A percentile compares a stretch with the other conserved stretches of the same genome.
These are phyloP conservation scores for Mortierella claussenii DNA, from an alignment of 192 early-diverging fungal species.

Conservation along the genomic window DNA sequence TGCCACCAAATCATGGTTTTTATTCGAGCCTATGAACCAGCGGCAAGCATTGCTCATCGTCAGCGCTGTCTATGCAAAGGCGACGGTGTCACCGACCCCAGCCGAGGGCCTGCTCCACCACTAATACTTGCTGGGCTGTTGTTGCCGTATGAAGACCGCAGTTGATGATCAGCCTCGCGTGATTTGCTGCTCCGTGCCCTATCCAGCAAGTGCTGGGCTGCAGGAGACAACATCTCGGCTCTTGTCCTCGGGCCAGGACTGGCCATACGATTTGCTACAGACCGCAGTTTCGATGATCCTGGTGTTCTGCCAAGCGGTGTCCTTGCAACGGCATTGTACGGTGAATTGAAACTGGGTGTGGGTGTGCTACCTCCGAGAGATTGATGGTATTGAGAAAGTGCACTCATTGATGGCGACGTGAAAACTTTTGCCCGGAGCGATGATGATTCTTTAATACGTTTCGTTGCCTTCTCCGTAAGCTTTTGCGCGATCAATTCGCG, in stretches of 20 bases:
- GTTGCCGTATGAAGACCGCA: constrained; percentile 47
- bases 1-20: too few relatives aligned
- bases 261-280: constrained; percentile 8
- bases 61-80: constrained; percentile 11
- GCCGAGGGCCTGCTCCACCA: neutral
- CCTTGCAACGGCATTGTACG: constrained; percentile 4
- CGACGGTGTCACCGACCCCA: constrained; percentile 23
- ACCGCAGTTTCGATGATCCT: neutral
- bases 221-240: constrained; percentile 53
- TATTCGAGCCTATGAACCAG: too few relatives aligned
- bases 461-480: constrained; percentile 71
- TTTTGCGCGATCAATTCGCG: constrained; percentile 71
- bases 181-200: constrained; percentile 15
- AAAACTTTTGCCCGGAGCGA: constrained; percentile 39
- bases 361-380: constrained; percentile 31
- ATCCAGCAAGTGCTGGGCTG: constrained; percentile 41
- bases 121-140: neutral
- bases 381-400: constrained; percentile 23
- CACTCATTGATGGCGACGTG: constrained; percentile 22
- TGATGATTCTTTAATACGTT: constrained; percentile 54
- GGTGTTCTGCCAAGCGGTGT: constrained; percentile 2
- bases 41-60: too few relatives aligned
- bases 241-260: constrained; percentile 41
- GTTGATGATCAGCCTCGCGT: constrained; percentile 36
- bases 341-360: constrained; percentile 32